Percentiles rank a stretch among this genome's conserved stretches.
Evolutionary conservation across 2,329 filamentous ascomycete genomes (phyloP).

Genomic region (Basipetospora sp.): DNA sequence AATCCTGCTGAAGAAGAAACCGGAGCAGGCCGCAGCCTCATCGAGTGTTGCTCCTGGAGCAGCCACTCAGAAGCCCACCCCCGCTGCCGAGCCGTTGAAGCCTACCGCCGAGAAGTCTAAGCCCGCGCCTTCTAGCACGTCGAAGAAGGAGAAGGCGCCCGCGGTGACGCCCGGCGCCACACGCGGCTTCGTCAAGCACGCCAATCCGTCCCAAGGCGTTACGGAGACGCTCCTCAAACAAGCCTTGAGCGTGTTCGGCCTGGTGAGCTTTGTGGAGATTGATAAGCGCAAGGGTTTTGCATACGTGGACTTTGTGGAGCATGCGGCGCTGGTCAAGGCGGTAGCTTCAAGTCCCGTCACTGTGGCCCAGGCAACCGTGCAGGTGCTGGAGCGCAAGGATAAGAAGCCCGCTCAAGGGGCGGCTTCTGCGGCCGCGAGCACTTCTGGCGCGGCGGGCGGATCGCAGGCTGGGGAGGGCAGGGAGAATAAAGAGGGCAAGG

Average conservation of each 20-base stretch:
- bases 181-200: constrained; percentile 66
- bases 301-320: constrained; percentile 74
- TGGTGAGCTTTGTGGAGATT: constrained; percentile 69
- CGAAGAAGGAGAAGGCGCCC: constrained; percentile 20
- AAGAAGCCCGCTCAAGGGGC: constrained; percentile 22
- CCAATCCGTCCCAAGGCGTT: constrained; percentile 79
- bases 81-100: constrained; percentile 10
- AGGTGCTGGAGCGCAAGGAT: constrained; percentile 71
- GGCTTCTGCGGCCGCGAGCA: constrained; percentile 2
- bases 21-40: constrained; percentile 15
- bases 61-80: neutral
- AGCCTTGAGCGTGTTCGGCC: constrained; percentile 59
- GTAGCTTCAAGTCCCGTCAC: constrained; percentile 67
- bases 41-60: neutral
- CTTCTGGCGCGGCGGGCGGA: constrained; percentile 1
- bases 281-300: constrained; percentile 91
- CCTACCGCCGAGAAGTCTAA: constrained; percentile 10
- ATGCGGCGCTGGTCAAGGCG: constrained; percentile 59
- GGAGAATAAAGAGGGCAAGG: constrained; percentile 9
- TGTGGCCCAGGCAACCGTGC: constrained; percentile 72
- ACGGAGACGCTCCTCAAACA: constrained; percentile 67
- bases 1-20: constrained; percentile 28
- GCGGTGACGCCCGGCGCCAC: constrained; percentile 30
- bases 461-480: constrained; percentile 6
- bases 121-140: constrained; percentile 15